These are phyloP conservation scores for Dactylellina leptospora DNA, from an alignment of 2,329 filamentous ascomycete genomes.

Conservation along the genomic window DNA sequence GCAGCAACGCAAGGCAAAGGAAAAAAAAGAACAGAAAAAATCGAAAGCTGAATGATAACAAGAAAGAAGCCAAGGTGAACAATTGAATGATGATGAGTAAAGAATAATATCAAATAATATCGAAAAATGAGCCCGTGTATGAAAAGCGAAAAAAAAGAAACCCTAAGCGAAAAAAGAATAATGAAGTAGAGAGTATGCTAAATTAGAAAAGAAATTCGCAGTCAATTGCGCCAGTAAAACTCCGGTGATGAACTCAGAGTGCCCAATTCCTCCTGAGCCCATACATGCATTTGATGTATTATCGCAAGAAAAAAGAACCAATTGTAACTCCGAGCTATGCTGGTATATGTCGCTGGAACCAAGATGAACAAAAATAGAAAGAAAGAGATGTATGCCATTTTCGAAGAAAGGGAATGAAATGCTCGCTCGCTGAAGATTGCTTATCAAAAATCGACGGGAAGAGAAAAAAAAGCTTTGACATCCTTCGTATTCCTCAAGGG, in stretches of 20 bases:
- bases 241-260: conserved; percentile 40
- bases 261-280: conserved; percentile 9
- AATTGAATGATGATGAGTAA: no score
- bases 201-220: conserved; percentile 10
- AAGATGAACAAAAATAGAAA: conserved; percentile 14
- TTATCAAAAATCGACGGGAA: conserved; percentile 43
- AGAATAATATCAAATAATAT: background rate
- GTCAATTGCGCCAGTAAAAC: conserved; percentile 41
- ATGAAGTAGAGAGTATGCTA: conserved; percentile 11
- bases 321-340: conserved; percentile 50
- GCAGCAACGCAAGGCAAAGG: conserved; percentile 22
- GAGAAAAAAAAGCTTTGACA: conserved; percentile 38
- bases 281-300: conserved; percentile 45
- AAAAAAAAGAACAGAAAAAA: background rate
- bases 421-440: conserved; percentile 52
- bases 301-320: conserved; percentile 25
- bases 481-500: conserved; percentile 40
- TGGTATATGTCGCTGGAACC: conserved; percentile 47
- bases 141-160: conserved; percentile 45
- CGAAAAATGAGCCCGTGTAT: conserved; percentile 3
- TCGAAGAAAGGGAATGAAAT: conserved; percentile 25
- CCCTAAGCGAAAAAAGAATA: conserved; percentile 3
- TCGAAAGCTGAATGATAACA: conserved; percentile 1
- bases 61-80: background rate
- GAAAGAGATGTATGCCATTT: conserved; percentile 16